phyloP scores from a whole-genome alignment of 495 filamentous ascomycete species.

The Neurospora terricola region DNA sequence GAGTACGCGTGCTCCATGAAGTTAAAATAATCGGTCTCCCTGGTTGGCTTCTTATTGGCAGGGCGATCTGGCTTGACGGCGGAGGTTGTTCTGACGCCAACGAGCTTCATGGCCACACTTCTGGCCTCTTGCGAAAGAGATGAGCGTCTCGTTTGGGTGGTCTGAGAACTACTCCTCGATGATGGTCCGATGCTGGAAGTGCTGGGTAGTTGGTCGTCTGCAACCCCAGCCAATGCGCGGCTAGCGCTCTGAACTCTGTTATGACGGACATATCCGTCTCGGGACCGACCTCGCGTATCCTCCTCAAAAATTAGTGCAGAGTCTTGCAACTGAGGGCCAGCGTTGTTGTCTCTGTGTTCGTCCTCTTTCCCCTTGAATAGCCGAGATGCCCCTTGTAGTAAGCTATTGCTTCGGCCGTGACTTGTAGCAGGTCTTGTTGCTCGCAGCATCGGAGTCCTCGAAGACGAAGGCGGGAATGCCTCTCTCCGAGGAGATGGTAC shows the following conservation, averaged over 20 bases:
- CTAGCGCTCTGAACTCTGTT: slow-evolving; percentile 19
- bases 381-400: slow-evolving; percentile 14
- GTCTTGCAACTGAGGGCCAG: background rate
- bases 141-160: slow-evolving; percentile 12
- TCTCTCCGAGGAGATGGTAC: slow-evolving; percentile 9
- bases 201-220: slow-evolving; percentile 15
- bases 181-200: slow-evolving; percentile 8
- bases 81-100: slow-evolving; percentile 8
- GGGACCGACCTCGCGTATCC: background rate
- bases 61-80: slow-evolving; percentile 3
- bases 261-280: slow-evolving; percentile 14
- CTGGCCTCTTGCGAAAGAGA: slow-evolving; percentile 21
- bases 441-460: slow-evolving; percentile 23
- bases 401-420: slow-evolving; percentile 13
- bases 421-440: slow-evolving; percentile 10
- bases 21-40: slow-evolving; percentile 17
- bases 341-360: slow-evolving; percentile 1
- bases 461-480: slow-evolving; percentile 23
- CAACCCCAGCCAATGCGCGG: slow-evolving; percentile 13
- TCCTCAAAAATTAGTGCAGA: background rate
- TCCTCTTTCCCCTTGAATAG: slow-evolving; percentile 10
- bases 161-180: slow-evolving; percentile 12
- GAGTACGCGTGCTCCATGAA: slow-evolving; percentile 13
- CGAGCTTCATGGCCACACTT: slow-evolving; percentile 19
- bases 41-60: background rate